A percentile compares a stretch with the other conserved stretches of the same genome.
These are phyloP conservation scores for Aspergillus funiculosus DNA, from an alignment of 495 filamentous ascomycete genomes.

Conservation along the genomic window DNA sequence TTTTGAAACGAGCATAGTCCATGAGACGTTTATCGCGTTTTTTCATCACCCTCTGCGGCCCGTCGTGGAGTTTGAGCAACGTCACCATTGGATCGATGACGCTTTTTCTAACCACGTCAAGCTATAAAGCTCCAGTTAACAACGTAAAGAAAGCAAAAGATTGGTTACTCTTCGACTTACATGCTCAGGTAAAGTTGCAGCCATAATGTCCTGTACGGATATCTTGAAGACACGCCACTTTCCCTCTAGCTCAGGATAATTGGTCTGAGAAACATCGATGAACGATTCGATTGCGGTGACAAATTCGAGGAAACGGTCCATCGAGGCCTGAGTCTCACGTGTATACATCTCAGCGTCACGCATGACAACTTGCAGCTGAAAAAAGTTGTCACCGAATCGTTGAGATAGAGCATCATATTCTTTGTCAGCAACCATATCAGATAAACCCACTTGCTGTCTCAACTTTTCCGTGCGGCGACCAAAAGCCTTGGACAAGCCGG, in stretches of 20 bases:
- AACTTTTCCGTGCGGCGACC: slow-evolving; percentile 77
- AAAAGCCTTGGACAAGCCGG: slow-evolving; percentile 80
- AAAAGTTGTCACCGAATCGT: slow-evolving; percentile 78
- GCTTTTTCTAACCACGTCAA: slow-evolving; percentile 67
- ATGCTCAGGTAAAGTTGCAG: slow-evolving; percentile 75
- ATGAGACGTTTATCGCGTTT: slow-evolving; percentile 85
- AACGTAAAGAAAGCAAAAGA: neutral
- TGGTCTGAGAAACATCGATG: slow-evolving; percentile 54
- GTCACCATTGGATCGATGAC: slow-evolving; percentile 84
- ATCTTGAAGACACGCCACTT: slow-evolving; percentile 86
- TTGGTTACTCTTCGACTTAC: slow-evolving; percentile 46
- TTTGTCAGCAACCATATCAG: slow-evolving; percentile 67
- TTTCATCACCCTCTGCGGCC: slow-evolving; percentile 78
- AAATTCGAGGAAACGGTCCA: slow-evolving; percentile 67
- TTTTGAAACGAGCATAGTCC: slow-evolving; percentile 80
- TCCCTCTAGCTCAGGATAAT: slow-evolving; percentile 74
- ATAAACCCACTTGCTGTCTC: slow-evolving; percentile 59
- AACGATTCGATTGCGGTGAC: slow-evolving; percentile 62
- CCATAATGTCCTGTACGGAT: slow-evolving; percentile 73
- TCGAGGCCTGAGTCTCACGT: slow-evolving; percentile 57
- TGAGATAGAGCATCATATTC: slow-evolving; percentile 70
- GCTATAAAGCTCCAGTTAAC: slow-evolving; percentile 43
- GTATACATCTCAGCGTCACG: slow-evolving; percentile 87
- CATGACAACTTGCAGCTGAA: slow-evolving; percentile 82
- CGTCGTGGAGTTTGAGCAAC: slow-evolving; percentile 72